Evolutionary conservation across 192 early-diverging fungal genomes (phyloP), one percentile per base, ranked within the genome.

Genomic region (Backusella circina): DNA sequence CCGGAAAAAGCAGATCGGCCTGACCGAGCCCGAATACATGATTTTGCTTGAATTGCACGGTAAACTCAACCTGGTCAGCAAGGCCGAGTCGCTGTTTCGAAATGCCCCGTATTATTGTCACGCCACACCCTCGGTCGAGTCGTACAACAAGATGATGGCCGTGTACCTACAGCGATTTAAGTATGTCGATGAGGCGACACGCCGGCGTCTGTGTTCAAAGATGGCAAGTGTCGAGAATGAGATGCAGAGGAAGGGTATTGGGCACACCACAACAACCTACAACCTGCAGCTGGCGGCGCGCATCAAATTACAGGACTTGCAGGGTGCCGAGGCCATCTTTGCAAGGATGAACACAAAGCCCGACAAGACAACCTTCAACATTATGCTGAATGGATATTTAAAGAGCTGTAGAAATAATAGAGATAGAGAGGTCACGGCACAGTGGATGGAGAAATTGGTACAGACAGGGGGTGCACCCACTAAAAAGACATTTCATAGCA

Each of bases 381-480:
- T 73, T 18, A 8, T 78, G 10, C 26, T 78, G 18, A 67, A 73
- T 33, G 77, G 66, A 0, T n/a, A 28, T 21, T 6, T 78, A 2
- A 66, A 69, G 50, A 41, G 57, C 16, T 54, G 75, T 32, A 31
- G 35, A n/a, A 69, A 32, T 13, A 31, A 70, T n/a, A 65, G 41
- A 7, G 67, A 70, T 21, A 21, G 30, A 13, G 30, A 70, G 23
- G 38, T 51, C 2, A 47, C 77, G 0, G 26, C 73, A 67, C 35
- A 38, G 13, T 78, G 71, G 77, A 78, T 78, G 71, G 72, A 78
- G 4, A 65, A 36, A 44, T 31, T 78, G 77, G 33, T 51, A 18
- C 21, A 73, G 3, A 67, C 72, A 2, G 71, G 50, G 18, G 47
- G 73, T 35, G 54, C 38, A 5, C 77, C 77, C 2, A 70, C 57